Evolutionary conservation across 257 asterid genomes (phyloP).

Genomic region (Solanum verrucosum): DNA sequence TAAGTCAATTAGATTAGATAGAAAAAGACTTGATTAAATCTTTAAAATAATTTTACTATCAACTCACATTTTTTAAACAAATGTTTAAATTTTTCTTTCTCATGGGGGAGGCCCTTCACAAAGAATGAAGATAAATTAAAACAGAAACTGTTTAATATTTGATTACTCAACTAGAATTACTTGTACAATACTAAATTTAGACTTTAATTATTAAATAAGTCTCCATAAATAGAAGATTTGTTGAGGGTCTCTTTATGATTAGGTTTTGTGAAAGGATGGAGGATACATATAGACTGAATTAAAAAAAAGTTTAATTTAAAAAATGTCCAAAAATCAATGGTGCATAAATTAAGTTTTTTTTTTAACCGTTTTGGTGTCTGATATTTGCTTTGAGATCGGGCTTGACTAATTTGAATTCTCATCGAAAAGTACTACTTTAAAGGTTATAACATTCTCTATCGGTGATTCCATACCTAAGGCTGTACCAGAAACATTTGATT

Average conservation of each 20-base stretch:
- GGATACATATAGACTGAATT: neutral
- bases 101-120: neutral
- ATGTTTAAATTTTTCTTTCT: neutral
- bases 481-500: neutral
- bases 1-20: neutral
- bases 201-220: neutral
- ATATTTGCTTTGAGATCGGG: neutral
- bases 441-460: too few relatives aligned
- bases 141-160: neutral
- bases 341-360: neutral
- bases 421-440: neutral
- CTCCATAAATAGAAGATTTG: neutral
- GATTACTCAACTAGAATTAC: neutral
- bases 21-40: neutral
- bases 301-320: neutral
- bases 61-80: neutral
- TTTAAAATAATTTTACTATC: neutral
- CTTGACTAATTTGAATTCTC: neutral
- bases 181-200: neutral
- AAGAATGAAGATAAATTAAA: neutral
- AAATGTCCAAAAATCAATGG: neutral
- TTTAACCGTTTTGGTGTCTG: neutral
- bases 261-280: neutral
- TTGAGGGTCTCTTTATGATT: neutral
- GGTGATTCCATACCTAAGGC: rapidly evolving